Evolutionary conservation across 1,284 basidiomycete species (phyloP), one percentile per base, ranked within the genome.

Genomic region (Meira nashicola): DNA sequence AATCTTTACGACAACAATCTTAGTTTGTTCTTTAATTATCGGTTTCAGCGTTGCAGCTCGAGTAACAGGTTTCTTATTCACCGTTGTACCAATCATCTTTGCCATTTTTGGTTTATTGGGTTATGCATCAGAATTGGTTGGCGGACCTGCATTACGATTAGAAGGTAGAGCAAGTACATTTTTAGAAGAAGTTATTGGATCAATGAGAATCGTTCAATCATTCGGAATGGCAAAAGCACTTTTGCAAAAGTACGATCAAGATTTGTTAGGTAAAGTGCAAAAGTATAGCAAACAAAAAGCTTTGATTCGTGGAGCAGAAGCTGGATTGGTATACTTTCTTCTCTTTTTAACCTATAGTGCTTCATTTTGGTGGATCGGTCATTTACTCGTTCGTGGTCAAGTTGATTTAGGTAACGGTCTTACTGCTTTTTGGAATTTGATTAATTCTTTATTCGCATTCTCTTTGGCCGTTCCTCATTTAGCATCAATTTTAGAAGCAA

Each of bases 161-260:
- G 80, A 81, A 44, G 79, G 77, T 1, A 75, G 68, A n/a, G 71
- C 78, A 10, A 74, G 77, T 5, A 77, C 77, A 19, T 79, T 78
- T 47, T 73, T 81, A 57, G 81, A 82, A 54, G 79, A 81, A 57
- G 72, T 80, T 21, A 68, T 82, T 14, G 70, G 74, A 23, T 78
- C 77, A 3, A 76, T 80, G 53, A 73, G 81, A 10, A 75, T 81
- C 54, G 78, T 81, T 19, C 80, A 81, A 59, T 76, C 78, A 5
- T 81, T 81, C 60, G 75, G 77, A 44, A 76, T 80, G 62, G 73
- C 69, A 15, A 54, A 64, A 1, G 62, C 65, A 33, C 67, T 80
- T 6, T 60, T 80, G n/a, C 57, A 67, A 23, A 77, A 74, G 43
- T 72, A 80, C 48, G 74, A 80, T 44, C 43, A 59, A 21, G 66